Percentiles rank a stretch among this genome's conserved stretches.
Conservation (phyloP, 2,329 filamentous ascomycete species). For the Colletotrichum australisinense region DNA sequence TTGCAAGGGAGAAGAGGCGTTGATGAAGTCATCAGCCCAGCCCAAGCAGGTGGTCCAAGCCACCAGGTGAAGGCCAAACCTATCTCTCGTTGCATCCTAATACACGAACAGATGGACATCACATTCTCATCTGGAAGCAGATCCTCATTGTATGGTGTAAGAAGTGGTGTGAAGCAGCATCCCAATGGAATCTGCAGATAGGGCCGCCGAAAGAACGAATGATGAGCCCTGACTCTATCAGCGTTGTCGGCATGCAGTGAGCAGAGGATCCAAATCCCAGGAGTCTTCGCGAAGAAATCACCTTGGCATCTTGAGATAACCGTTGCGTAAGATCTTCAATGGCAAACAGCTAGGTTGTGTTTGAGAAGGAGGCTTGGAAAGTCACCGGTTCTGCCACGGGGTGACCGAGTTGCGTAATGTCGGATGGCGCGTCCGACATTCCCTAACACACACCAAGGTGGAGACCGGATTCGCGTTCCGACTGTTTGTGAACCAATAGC, state of each 20-base stretch:
- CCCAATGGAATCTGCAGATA: background rate
- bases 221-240: background rate
- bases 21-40: background rate
- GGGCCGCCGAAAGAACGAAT: background rate
- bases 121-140: background rate
- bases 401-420: slow-evolving; percentile 9
- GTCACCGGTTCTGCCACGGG: background rate
- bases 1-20: background rate
- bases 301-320: background rate
- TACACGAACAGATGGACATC: background rate
- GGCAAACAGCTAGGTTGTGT: background rate
- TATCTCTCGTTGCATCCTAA: background rate
- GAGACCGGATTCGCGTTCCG: slow-evolving; percentile 6
- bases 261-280: background rate
- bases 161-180: background rate
- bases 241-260: background rate
- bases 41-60: background rate
- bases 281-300: background rate
- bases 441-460: background rate
- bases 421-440: slow-evolving; percentile 25
- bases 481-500: slow-evolving; percentile 1
- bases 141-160: no score
- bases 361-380: background rate
- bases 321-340: slow-evolving; percentile 4
- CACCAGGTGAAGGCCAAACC: background rate